phyloP scores from a whole-genome alignment of 805 yeast genomes.

The Zygotorulaspora sp. region DNA sequence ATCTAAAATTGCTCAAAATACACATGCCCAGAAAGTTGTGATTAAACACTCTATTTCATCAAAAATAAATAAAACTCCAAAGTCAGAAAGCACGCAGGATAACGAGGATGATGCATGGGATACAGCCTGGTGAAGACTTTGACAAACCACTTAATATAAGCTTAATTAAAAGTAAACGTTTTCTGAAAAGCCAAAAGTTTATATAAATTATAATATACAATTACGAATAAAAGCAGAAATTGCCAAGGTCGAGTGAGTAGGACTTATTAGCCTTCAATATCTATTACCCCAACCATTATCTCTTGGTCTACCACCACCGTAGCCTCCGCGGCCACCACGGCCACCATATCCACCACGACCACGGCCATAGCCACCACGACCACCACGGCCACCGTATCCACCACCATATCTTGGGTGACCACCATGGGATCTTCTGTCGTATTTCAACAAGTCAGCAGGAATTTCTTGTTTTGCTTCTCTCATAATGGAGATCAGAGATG shows the following conservation, averaged over 20 bases:
- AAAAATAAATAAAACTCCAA: slow-evolving; percentile 2
- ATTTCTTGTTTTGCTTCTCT: slow-evolving; percentile 92
- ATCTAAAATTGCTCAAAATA: slow-evolving; percentile 1
- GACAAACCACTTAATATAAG: too few relatives aligned
- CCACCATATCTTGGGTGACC: slow-evolving; percentile 57
- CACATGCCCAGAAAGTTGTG: slow-evolving; percentile 3
- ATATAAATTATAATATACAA: slow-evolving; percentile 3
- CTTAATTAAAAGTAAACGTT: slow-evolving; percentile 13
- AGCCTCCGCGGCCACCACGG: slow-evolving; percentile 36
- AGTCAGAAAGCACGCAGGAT: too few relatives aligned
- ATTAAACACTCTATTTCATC: neutral
- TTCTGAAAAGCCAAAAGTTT: slow-evolving; percentile 6
- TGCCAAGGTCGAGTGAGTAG: too few relatives aligned
- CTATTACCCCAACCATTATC: slow-evolving; percentile 38
- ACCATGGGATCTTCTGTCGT: slow-evolving; percentile 71
- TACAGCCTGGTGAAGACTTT: slow-evolving; percentile 25
- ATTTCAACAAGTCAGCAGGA: slow-evolving; percentile 72
- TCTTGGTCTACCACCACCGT: slow-evolving; percentile 31
- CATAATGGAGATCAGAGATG: slow-evolving; percentile 82
- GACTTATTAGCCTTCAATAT: slow-evolving; percentile 5
- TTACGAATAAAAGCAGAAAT: neutral
- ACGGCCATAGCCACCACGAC: slow-evolving; percentile 47
- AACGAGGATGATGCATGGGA: slow-evolving; percentile 28
- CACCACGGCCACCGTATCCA: slow-evolving; percentile 48
- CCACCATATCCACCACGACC: slow-evolving; percentile 41